Conservation (phyloP, 208 protist genomes). For the Angomonas deanei region DNA sequence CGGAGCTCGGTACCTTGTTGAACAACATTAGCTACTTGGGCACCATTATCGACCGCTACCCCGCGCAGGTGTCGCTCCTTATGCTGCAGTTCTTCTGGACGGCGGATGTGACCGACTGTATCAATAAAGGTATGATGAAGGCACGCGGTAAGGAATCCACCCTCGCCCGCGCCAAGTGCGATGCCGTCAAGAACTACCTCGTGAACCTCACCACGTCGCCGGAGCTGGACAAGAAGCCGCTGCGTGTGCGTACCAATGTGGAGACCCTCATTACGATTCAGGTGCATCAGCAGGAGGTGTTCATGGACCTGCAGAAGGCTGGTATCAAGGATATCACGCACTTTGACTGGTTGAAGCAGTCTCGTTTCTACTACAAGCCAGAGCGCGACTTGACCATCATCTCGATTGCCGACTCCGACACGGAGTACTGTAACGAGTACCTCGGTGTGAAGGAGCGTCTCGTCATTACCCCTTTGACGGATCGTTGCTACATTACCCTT, state of each 20-base stretch:
- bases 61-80: conserved; percentile 93
- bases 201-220: conserved; percentile 88
- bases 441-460: conserved; percentile 94
- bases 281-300: conserved; percentile 94
- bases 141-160: conserved; percentile 69
- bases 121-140: conserved; percentile 84
- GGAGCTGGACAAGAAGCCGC: conserved; percentile 80
- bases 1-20: conserved; percentile 82
- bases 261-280: conserved; percentile 95
- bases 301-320: conserved; percentile 87
- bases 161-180: conserved; percentile 72
- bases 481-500: conserved; percentile 96
- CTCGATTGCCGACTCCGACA: conserved; percentile 91
- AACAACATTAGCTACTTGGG: conserved; percentile 82
- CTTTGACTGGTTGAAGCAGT: conserved; percentile 94
- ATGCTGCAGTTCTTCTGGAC: conserved; percentile 97
- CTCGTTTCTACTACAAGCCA: conserved; percentile 91
- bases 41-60: conserved; percentile 92
- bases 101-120: conserved; percentile 91
- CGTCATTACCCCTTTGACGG: conserved; percentile 92
- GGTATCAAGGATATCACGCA: conserved; percentile 86
- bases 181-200: conserved; percentile 89
- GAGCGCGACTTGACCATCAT: conserved; percentile 90
- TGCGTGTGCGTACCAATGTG: conserved; percentile 91
- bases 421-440: conserved; percentile 95